Evolutionary conservation across 345 rosid genomes (phyloP).

Genomic region (Syzygium oleosum): DNA sequence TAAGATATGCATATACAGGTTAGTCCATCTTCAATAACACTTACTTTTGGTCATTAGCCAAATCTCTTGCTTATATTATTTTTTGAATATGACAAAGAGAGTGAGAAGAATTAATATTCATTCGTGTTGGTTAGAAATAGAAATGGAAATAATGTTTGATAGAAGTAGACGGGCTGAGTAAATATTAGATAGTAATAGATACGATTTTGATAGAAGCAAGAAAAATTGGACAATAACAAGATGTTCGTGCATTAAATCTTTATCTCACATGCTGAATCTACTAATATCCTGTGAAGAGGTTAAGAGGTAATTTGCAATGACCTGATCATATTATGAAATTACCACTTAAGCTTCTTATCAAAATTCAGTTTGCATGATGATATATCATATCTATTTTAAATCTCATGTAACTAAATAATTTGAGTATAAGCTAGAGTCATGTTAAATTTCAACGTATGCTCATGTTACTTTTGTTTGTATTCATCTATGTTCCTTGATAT

Average conservation of each 20-base stretch:
- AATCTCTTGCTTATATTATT: background rate
- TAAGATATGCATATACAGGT: background rate
- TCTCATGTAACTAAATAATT: background rate
- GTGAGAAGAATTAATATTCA: background rate
- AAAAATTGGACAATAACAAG: background rate
- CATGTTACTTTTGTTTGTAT: background rate
- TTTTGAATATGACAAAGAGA: background rate
- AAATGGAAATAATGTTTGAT: background rate
- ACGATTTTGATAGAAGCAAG: background rate
- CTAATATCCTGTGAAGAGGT: background rate
- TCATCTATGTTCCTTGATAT: background rate
- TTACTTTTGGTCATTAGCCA: background rate
- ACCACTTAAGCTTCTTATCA: background rate
- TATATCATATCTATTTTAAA: background rate
- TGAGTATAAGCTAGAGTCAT: background rate
- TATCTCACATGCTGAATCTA: background rate
- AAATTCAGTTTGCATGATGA: background rate
- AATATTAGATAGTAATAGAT: background rate
- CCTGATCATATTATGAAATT: background rate
- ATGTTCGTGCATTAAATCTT: background rate
- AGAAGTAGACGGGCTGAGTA: background rate
- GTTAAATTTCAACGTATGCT: background rate
- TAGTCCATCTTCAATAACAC: background rate
- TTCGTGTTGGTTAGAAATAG: background rate
- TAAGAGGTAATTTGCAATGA: background rate